Evolutionary conservation across 164 flowering plant species (phyloP), one percentile per base, ranked within the genome.

Genomic region (Vitis cinerea): DNA sequence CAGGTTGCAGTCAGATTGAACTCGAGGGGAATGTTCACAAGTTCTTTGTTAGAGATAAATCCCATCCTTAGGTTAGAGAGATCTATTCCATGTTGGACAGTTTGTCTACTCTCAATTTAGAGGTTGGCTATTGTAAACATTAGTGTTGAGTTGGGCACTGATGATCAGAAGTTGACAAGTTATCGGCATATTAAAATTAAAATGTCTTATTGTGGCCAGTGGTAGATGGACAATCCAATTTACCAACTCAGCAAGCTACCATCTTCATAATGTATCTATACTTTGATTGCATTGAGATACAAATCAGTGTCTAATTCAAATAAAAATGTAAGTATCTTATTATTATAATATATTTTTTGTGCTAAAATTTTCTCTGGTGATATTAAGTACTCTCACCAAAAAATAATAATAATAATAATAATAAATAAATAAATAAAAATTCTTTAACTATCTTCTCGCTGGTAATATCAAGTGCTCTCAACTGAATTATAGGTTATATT

Each of bases 1-100:
- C 90, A 9, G 97, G 94, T 44, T 83, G 87, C 71, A 91, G 97
- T 69, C 83, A 84, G 84, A 84, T 91, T 67, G 92, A 85, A 63
- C 69, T 90, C 7, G 81, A 83, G 57, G 90, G 91, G 17, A 65
- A 17, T 14, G 83, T 88, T 58, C 88, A 90, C 61, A 84, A 86
- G 74, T 90, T 90, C 72, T 71, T 80, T 70, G 85, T 80, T 66
- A 79, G 80, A 29, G 90, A 85, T 67, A 71, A 71, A 57, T 75
- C 85, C 11, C 86, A 83, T 72, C 80, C 85, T 69, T 82, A 79
- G 63, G 70, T 71, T 57, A 51, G 57, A 47, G 87, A 86, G 69
- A 82, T 85, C n/a, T 77, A 80, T 76, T 71, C 80, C 23, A 65
- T 77, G 63, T 52, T 83, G 64, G 80, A 80, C 12, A 69, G 71